Evolutionary conservation across 1,284 basidiomycete species (phyloP).

Genomic region (Malassezia psittaci): DNA sequence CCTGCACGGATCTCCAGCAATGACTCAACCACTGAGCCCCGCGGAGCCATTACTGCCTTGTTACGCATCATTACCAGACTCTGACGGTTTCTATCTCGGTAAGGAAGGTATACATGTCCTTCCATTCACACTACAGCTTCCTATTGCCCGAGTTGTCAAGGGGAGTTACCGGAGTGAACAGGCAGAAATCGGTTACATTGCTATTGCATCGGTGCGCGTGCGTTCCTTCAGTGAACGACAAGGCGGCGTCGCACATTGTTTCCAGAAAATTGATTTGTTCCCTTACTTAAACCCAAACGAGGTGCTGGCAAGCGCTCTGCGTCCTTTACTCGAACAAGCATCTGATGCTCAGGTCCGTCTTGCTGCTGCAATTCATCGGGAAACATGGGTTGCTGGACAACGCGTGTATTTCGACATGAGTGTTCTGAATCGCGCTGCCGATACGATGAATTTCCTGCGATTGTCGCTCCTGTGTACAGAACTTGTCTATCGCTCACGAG

Average conservation of each 20-base stretch:
- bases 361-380: constrained; percentile 63
- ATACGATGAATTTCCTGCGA: constrained; percentile 4
- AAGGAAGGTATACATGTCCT: constrained; percentile 59
- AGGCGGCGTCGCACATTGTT: constrained; percentile 73
- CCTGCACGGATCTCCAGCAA: constrained; percentile 33
- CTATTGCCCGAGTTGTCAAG: constrained; percentile 62
- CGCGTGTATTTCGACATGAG: constrained; percentile 63
- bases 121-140: constrained; percentile 69
- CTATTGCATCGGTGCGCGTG: constrained; percentile 71
- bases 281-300: constrained; percentile 63
- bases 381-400: constrained; percentile 77
- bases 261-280: constrained; percentile 71
- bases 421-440: constrained; percentile 60
- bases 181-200: constrained; percentile 68
- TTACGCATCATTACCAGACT: constrained; percentile 52
- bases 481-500: constrained; percentile 6
- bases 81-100: constrained; percentile 60
- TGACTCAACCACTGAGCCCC: constrained; percentile 50
- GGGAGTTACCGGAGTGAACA: constrained; percentile 58
- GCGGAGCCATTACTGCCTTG: constrained; percentile 52
- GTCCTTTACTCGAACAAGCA: constrained; percentile 59
- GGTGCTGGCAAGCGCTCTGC: constrained; percentile 58
- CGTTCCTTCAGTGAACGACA: constrained; percentile 54
- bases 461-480: constrained; percentile 8
- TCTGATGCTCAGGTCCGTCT: constrained; percentile 60